phyloP scores from a whole-genome alignment of 106 monocot species.

The Phalaenopsis equestris region DNA sequence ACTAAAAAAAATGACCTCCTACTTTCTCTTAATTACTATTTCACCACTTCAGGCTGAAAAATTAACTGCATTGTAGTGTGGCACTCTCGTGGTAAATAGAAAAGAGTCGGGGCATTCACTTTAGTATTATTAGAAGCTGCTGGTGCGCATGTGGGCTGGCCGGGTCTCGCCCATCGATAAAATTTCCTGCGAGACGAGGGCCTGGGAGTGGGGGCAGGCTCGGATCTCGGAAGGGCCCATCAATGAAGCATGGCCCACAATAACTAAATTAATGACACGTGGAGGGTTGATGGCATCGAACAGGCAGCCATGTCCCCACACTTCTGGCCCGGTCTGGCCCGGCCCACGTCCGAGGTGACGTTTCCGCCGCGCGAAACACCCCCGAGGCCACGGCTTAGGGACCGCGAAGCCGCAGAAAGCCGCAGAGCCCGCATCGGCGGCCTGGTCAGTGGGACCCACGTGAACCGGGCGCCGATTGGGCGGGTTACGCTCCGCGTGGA shows the following conservation, averaged over 20 bases:
- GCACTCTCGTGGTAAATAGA: neutral
- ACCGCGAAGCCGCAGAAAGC: no score
- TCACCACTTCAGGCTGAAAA: no score
- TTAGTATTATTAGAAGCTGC: neutral
- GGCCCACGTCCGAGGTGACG: neutral
- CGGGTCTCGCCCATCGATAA: neutral
- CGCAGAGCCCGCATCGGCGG: no score
- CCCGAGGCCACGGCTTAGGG: neutral
- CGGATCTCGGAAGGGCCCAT: slow-evolving; percentile 9
- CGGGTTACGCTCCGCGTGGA: no score
- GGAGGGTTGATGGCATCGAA: neutral
- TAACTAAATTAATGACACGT: neutral
- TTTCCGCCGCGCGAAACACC: neutral
- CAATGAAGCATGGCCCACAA: neutral
- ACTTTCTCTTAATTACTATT: neutral
- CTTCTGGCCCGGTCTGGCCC: neutral
- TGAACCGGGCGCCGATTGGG: no score
- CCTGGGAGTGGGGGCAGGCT: slow-evolving; percentile 1
- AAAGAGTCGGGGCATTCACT: neutral
- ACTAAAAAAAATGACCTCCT: neutral
- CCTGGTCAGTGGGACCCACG: no score
- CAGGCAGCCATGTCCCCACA: neutral
- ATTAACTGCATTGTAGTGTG: no score
- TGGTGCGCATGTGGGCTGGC: neutral
- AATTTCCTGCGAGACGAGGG: neutral